Conservation (phyloP, 176 grass and related monocot species). For the Avena sativa region DNA sequence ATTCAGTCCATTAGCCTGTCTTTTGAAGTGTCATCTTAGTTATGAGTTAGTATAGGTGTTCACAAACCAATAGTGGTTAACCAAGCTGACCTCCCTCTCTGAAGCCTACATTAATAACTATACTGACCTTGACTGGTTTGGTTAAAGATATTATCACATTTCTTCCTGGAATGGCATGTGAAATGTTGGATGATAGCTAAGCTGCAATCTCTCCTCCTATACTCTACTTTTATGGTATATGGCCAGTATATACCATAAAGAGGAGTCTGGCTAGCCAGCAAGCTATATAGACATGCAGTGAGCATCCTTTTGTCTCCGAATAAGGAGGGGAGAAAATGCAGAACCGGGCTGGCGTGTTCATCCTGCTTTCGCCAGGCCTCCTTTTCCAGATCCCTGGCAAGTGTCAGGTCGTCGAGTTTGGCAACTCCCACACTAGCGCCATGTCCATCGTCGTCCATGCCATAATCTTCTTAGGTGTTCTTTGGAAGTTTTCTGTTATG, state of each 20-base stretch:
- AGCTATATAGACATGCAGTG: background rate
- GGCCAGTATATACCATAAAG: background rate
- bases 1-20: background rate
- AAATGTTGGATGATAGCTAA: background rate
- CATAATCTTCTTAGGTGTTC: slow-evolving; percentile 37
- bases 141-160: background rate
- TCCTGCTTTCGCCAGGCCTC: slow-evolving; percentile 60
- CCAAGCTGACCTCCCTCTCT: background rate
- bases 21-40: background rate
- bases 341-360: slow-evolving; percentile 67
- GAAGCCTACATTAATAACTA: background rate
- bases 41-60: background rate
- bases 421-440: slow-evolving; percentile 63
- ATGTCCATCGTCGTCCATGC: slow-evolving; percentile 64
- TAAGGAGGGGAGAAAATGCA: slow-evolving; percentile 39
- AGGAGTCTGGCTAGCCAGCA: background rate
- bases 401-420: slow-evolving; percentile 54
- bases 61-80: background rate
- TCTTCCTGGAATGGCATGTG: background rate
- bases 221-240: background rate
- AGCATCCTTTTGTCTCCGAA: background rate
- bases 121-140: background rate
- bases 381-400: slow-evolving; percentile 66
- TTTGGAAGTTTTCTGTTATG: background rate
- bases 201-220: slow-evolving; percentile 23